Evolutionary conservation across 2,329 filamentous ascomycete genomes (phyloP), one percentile per base, ranked within the genome.

Genomic region (Cordyceps militaris): DNA sequence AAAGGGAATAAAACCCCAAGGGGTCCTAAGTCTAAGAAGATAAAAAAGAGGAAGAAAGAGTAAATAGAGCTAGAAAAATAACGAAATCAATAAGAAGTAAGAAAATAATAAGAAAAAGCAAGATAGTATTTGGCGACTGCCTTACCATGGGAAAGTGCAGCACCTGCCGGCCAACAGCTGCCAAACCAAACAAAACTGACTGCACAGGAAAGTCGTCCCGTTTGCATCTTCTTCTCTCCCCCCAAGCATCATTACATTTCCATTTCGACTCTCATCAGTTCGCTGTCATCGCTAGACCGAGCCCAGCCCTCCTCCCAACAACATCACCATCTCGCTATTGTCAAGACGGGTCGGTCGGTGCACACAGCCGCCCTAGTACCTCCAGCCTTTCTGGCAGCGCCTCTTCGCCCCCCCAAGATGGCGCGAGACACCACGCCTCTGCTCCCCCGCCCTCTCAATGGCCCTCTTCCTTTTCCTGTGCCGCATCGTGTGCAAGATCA

Each of bases 381-480:
- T n/a, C n/a, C n/a, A n/a, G n/a, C n/a, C n/a, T n/a, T n/a, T n/a
- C n/a, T n/a, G n/a, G n/a, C n/a, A n/a, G n/a, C n/a, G n/a, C n/a
- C n/a, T n/a, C n/a, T n/a, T n/a, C n/a, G n/a, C n/a, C n/a, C n/a
- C n/a, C n/a, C n/a, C n/a, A n/a, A n/a, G n/a, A 56, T 56, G 54
- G 30, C 54, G 11, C 72, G 73, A 70, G 70, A 70, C 34, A 67
- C 67, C 2, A 67, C 69, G 19, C 71, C 71, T 38, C 68, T 73
- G 36, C 71, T 74, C 40, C 58, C 62, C 16, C 63, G 63, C 50
- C 57, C 62, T 8, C 64, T 63, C 46, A 65, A 66, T 14, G 64
- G 63, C 50, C 57, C 62, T 8, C 64, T 63, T 44, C 64, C 66
- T 36, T 64, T 71, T n/a, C 68, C 71, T 19, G 66, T 67, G 13